A percentile compares a stretch with the other conserved stretches of the same genome.
phyloP scores from a whole-genome alignment of 169 alveolate genomes.

The Amoebophrya sp. region DNA sequence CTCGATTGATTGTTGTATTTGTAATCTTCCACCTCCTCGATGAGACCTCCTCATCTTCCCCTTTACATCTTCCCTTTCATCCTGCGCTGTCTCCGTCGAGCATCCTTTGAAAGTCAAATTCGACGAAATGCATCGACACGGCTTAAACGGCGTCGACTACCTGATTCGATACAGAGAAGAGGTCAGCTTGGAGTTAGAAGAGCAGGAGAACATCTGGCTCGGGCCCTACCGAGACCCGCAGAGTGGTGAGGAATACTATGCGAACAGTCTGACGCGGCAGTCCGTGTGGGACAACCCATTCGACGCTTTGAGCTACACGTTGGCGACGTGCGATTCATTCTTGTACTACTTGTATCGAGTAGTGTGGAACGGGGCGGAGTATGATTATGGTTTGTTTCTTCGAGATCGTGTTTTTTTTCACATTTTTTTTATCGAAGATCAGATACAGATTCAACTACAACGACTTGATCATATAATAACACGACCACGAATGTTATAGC shows the following conservation, averaged over 20 bases:
- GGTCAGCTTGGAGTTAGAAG: background rate
- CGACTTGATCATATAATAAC: too few species aligned
- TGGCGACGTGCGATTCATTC: background rate
- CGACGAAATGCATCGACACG: background rate
- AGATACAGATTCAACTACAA: too few species aligned
- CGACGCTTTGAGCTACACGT: background rate
- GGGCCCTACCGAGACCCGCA: background rate
- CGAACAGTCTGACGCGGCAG: background rate
- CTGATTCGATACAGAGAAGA: background rate
- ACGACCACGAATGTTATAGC: too few species aligned
- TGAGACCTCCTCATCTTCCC: background rate
- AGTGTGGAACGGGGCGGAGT: too few species aligned
- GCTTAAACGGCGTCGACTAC: background rate
- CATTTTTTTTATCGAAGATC: too few species aligned
- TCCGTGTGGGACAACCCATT: background rate
- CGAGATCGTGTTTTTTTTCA: too few species aligned
- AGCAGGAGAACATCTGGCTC: background rate
- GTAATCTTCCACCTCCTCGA: background rate
- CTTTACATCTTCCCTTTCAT: background rate
- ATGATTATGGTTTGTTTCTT: too few species aligned
- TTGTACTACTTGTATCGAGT: background rate
- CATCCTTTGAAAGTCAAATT: background rate
- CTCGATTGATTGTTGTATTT: background rate
- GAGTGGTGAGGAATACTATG: background rate
- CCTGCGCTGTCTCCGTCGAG: background rate